Evolutionary conservation across 805 yeast species (phyloP), one percentile per base, ranked within the genome.

Genomic region (Sungouiella thailandica): DNA sequence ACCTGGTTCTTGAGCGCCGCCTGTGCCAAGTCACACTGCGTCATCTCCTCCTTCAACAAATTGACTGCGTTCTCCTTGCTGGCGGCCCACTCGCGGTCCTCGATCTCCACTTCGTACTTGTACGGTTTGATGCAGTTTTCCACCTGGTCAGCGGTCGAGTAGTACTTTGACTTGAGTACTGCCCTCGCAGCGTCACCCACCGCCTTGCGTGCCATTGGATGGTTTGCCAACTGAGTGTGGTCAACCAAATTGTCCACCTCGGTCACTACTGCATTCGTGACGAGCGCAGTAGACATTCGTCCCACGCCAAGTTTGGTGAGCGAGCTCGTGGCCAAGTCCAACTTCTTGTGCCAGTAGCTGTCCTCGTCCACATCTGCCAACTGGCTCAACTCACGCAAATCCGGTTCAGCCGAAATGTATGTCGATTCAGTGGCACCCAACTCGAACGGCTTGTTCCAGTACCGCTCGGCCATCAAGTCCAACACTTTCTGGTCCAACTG

Each of bases 111-210:
- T 53, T 93, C 99, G 57, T 90, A 93, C 62, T 93, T 93, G 65
- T 83, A 93, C 2, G 99, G 99, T 57, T 93, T 93, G 51, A 93
- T 90, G 62, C 97, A 89, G 58, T 94, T 93, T 52, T 93, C 99
- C 5, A 93, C 97, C 57, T 93, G 99, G 57, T 94, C 99, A 0
- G 98, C 95, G 0, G 98, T 90, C 1, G 95, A 81, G 44, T 80
- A 85, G 55, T 74, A 93, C 44, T 90, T 78, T 17, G 83, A 64
- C 43, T 80, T 80, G 41, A 93, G 66, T 5, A 93, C 95, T 16
- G 79, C 67, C 20, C 75, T 71, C 0, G 96, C 95, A 2, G 97
- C 95, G 25, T 87, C 95, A 34, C 74, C 76, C 7, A 93, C 88
- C 3, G 86, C 80, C 27, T 77, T 75, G 46, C 78, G 78, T 3